Percentiles rank a stretch among this genome's conserved stretches.
Conservation (phyloP, 2,329 filamentous ascomycete species). For the Hypoxylon rubiginosum region DNA sequence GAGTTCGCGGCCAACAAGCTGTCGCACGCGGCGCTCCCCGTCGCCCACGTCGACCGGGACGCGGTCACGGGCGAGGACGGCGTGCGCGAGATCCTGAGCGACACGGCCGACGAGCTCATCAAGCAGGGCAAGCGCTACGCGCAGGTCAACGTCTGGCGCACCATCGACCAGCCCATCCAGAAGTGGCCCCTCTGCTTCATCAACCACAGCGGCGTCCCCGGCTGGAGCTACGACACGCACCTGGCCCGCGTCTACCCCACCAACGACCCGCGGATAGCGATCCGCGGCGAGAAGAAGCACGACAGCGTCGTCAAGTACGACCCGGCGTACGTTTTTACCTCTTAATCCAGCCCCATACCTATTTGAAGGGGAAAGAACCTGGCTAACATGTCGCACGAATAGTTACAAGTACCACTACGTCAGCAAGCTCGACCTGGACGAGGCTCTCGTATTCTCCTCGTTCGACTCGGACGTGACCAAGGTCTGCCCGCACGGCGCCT, state of each 20-base stretch:
- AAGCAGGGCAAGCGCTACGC: slow-evolving; percentile 46
- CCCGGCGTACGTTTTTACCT: slow-evolving; percentile 40
- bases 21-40: slow-evolving; percentile 46
- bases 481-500: slow-evolving; percentile 49
- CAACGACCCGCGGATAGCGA: slow-evolving; percentile 47
- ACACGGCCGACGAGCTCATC: slow-evolving; percentile 45
- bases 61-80: slow-evolving; percentile 45
- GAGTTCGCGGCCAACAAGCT: slow-evolving; percentile 46
- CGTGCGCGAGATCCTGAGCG: slow-evolving; percentile 45
- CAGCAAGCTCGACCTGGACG: slow-evolving; percentile 46
- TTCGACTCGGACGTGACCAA: slow-evolving; percentile 49
- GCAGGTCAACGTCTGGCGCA: slow-evolving; percentile 50
- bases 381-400: slow-evolving; percentile 19
- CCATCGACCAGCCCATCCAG: slow-evolving; percentile 46
- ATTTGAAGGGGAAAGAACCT: neutral
- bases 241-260: slow-evolving; percentile 46
- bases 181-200: slow-evolving; percentile 50
- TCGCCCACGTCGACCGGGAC: slow-evolving; percentile 49
- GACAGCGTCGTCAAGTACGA: slow-evolving; percentile 49
- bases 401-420: slow-evolving; percentile 50
- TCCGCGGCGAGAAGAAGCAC: slow-evolving; percentile 47
- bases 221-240: slow-evolving; percentile 48
- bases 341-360: too few relatives aligned
- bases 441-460: slow-evolving; percentile 49
- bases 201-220: slow-evolving; percentile 43